Evolutionary conservation across 495 filamentous ascomycete species (phyloP).

Genomic region (Beverwykella pulmonaria): DNA sequence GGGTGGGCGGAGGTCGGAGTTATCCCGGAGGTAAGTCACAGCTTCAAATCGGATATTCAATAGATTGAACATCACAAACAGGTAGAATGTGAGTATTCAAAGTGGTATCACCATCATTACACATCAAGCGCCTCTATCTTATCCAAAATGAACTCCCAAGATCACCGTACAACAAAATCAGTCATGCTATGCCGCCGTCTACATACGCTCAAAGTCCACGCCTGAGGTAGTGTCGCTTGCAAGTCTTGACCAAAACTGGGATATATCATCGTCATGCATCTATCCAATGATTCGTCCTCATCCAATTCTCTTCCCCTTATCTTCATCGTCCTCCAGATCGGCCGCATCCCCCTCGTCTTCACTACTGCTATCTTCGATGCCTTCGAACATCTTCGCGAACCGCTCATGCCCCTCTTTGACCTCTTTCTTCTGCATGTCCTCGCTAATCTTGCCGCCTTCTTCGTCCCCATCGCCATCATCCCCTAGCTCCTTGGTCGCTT

Average conservation of each 20-base stretch:
- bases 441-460: neutral
- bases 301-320: neutral
- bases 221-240: neutral
- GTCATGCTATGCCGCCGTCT: neutral
- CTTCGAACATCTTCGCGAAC: slow-evolving; percentile 30
- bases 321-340: neutral
- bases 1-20: neutral
- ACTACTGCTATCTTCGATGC: slow-evolving; percentile 27
- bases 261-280: neutral
- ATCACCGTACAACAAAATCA: neutral
- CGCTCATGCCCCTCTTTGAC: slow-evolving; percentile 20
- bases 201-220: neutral
- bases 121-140: neutral
- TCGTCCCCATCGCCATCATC: slow-evolving; percentile 16
- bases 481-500: slow-evolving; percentile 11
- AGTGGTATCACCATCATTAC: neutral
- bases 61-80: too few species aligned
- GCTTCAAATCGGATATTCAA: too few species aligned
- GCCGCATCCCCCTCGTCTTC: slow-evolving; percentile 15
- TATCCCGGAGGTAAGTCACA: neutral
- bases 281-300: neutral
- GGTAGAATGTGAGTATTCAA: too few species aligned
- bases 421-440: slow-evolving; percentile 10
- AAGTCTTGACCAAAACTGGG: neutral
- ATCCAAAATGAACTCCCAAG: neutral